Conservation (phyloP, 129 eudicot genomes). For the Silybum marianum region DNA sequence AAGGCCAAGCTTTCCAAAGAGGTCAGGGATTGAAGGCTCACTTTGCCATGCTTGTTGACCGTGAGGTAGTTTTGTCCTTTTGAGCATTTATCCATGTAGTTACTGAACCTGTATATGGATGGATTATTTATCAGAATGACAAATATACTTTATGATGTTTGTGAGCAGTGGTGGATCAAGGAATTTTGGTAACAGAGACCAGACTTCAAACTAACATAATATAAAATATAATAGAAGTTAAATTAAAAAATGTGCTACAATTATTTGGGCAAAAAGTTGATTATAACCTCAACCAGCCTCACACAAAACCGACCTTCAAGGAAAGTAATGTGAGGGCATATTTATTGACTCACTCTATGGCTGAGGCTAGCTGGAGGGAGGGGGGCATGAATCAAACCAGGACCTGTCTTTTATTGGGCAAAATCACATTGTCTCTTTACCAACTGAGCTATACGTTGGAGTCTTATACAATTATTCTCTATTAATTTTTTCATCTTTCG, state of each 20-base stretch:
- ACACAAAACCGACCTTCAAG: too few species aligned
- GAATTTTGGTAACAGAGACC: background rate
- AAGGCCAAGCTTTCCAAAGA: slow-evolving; percentile 50
- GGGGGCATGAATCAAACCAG: too few species aligned
- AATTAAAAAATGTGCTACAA: background rate
- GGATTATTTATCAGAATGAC: background rate
- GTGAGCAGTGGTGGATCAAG: background rate
- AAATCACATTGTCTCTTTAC: too few species aligned
- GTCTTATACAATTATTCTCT: background rate
- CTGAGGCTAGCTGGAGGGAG: too few species aligned
- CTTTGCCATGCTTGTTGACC: slow-evolving; percentile 62
- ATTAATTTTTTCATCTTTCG: background rate
- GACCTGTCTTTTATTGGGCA: too few species aligned
- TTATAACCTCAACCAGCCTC: too few species aligned
- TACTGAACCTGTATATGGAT: slow-evolving; percentile 48
- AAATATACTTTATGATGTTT: background rate
- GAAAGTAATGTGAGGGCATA: too few species aligned
- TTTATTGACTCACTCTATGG: too few species aligned
- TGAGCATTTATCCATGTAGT: slow-evolving; percentile 82
- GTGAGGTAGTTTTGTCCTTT: slow-evolving; percentile 57
- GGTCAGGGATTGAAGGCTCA: slow-evolving; percentile 45
- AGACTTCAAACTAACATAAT: background rate
- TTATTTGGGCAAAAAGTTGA: background rate
- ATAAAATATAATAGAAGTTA: too few species aligned
- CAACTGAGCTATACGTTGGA: too few species aligned